Evolutionary conservation across 169 alveolate genomes (phyloP).

Genomic region (Besnoitia besnoiti): DNA sequence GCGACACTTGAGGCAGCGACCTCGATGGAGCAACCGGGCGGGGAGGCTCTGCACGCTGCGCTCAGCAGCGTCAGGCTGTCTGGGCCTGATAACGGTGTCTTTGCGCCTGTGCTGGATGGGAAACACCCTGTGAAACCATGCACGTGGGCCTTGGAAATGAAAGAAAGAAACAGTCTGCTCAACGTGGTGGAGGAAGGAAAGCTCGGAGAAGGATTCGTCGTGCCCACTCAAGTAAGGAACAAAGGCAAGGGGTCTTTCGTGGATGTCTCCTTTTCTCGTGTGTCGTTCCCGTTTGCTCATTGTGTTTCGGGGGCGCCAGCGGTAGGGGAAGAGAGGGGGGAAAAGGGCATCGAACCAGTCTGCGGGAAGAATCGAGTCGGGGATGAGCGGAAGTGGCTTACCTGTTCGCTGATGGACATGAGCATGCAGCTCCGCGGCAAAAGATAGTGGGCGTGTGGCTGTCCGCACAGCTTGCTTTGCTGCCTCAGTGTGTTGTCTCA

Average conservation of each 20-base stretch:
- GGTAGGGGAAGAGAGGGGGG: too few relatives aligned
- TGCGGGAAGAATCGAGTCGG: too few relatives aligned
- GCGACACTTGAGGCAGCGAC: conserved; percentile 9
- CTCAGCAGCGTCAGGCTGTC: not conserved
- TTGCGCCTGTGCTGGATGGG: not conserved
- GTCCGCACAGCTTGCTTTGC: not conserved
- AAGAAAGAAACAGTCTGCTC: not conserved
- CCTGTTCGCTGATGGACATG: too few relatives aligned
- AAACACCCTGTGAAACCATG: not conserved
- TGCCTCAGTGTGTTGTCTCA: not conserved
- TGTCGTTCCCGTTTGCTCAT: too few relatives aligned
- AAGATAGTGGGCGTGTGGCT: not conserved
- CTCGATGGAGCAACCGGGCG: not conserved
- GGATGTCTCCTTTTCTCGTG: too few relatives aligned
- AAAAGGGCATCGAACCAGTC: too few relatives aligned
- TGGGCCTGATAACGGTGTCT: not conserved
- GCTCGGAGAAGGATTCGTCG: conserved; percentile 16
- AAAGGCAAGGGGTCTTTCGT: not conserved
- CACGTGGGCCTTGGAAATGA: not conserved
- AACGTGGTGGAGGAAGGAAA: not conserved
- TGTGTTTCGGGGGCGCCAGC: too few relatives aligned
- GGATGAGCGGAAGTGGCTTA: too few relatives aligned
- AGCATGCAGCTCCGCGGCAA: not conserved
- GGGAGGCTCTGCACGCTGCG: not conserved
- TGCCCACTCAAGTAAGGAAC: conserved; percentile 27